Evolutionary conservation across 805 yeast species (phyloP).

Genomic region (Ogataea haglerorum): DNA sequence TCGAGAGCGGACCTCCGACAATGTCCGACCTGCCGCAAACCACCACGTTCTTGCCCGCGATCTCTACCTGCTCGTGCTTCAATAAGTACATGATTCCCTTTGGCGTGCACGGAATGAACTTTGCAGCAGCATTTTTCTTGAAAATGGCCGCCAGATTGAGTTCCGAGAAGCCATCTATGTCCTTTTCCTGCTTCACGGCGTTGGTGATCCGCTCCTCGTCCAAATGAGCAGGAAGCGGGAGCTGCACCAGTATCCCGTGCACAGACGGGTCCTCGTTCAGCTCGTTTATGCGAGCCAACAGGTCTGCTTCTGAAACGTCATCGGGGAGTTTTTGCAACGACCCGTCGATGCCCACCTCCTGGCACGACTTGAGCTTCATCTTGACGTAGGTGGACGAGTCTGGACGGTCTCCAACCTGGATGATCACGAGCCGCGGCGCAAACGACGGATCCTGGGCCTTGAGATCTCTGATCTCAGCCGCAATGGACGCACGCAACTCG

Average conservation of each 20-base stretch:
- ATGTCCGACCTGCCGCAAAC: slow-evolving; percentile 95
- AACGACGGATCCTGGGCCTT: slow-evolving; percentile 47
- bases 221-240: slow-evolving; percentile 80
- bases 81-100: slow-evolving; percentile 84
- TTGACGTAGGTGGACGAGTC: slow-evolving; percentile 90
- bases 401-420: slow-evolving; percentile 87
- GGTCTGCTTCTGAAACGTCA: slow-evolving; percentile 53
- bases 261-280: slow-evolving; percentile 74
- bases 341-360: slow-evolving; percentile 74
- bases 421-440: slow-evolving; percentile 72
- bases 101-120: slow-evolving; percentile 92
- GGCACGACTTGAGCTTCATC: slow-evolving; percentile 87
- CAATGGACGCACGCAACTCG: slow-evolving; percentile 48
- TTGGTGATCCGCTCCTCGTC: slow-evolving; percentile 79
- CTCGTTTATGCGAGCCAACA: slow-evolving; percentile 54
- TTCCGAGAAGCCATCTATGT: slow-evolving; percentile 93
- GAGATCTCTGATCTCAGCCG: slow-evolving; percentile 45
- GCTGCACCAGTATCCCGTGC: slow-evolving; percentile 85
- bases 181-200: slow-evolving; percentile 78
- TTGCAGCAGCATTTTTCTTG: slow-evolving; percentile 79
- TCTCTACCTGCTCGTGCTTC: slow-evolving; percentile 59
- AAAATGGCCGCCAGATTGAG: slow-evolving; percentile 86
- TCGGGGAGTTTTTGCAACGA: slow-evolving; percentile 63
- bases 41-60: slow-evolving; percentile 82
- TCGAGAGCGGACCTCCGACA: slow-evolving; percentile 92